Evolutionary conservation across 2,329 filamentous ascomycete species (phyloP), one percentile per base, ranked within the genome.

Genomic region (Pseudogymnoascus sp.): DNA sequence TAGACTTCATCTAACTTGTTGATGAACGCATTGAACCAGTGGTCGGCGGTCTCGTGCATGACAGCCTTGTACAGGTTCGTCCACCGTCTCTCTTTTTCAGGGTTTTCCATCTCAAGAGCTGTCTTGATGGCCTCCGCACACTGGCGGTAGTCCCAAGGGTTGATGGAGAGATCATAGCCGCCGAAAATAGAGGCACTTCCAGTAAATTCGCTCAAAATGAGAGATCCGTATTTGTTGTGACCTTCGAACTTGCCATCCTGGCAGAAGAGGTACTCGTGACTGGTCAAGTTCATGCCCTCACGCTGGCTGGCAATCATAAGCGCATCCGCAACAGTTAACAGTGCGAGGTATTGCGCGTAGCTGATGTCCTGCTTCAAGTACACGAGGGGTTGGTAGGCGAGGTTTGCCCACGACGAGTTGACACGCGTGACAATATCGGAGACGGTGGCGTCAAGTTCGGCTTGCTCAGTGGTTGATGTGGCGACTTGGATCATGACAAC

Each of bases 211-310:
- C 91, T 96, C 62, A 97, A 79, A 67, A 97, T 96, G 46, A 97
- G 81, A 1, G 92, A 93, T 1, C 91, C 91, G 71, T 95, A 87
- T 75, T 91, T 93, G 78, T 92, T 92, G 63, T 87, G 79, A 2
- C 82, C 79, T 66, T 84, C 77, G 61, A 82, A 81, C 68, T 84
- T 84, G 42, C 93, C 93, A 71, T 97, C 93, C 72, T 97, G 93
- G 72, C 93, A 97, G 68, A 91, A 90, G 36, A 97, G 84, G 72
- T 92, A 97, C 74, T 97, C 93, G 73, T 97, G 95, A 5, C 90
- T 93, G 0, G 93, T 97, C 63, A 97, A 77, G 73, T 97, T 97
- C 95, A 97, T 97, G 66, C 93, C 93, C 74, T 97, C 93, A 61
- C 95, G 91, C 69, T 97, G 86, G 72, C 91, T 96, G 1, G 93